Conservation (phyloP, 2,329 filamentous ascomycete species). For the Rhytidhysteron rufulum region DNA sequence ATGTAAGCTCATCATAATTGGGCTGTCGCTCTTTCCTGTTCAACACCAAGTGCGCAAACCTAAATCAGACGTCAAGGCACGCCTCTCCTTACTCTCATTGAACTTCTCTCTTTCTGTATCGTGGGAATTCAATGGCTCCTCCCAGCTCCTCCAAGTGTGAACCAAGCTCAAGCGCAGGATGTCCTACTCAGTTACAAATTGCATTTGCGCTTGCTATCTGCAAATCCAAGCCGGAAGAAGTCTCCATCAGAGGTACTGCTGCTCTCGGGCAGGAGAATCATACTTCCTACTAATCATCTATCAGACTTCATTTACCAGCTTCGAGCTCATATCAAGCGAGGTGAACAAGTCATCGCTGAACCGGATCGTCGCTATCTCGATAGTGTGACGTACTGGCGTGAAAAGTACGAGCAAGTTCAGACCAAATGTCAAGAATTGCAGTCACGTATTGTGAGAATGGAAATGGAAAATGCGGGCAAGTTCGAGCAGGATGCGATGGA, state of each 20-base stretch:
- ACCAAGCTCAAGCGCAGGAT: no score
- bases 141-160: neutral
- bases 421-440: slow-evolving; percentile 19
- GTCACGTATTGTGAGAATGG: slow-evolving; percentile 19
- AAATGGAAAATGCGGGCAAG: slow-evolving; percentile 22
- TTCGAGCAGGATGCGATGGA: slow-evolving; percentile 1
- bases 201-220: slow-evolving; percentile 35
- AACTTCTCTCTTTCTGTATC: no score
- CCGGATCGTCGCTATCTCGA: slow-evolving; percentile 34
- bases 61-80: no score
- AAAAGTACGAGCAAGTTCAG: slow-evolving; percentile 20
- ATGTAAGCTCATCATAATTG: no score
- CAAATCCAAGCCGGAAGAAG: slow-evolving; percentile 33
- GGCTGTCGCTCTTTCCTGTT: no score
- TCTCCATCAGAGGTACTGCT: slow-evolving; percentile 28
- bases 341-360: slow-evolving; percentile 14
- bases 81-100: no score
- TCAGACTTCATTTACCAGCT: slow-evolving; percentile 33
- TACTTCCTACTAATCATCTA: slow-evolving; percentile 2
- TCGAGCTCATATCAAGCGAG: slow-evolving; percentile 29
- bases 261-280: neutral
- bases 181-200: slow-evolving; percentile 15
- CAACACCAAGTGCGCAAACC: neutral
- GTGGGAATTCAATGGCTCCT: slow-evolving; percentile 1
- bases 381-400: slow-evolving; percentile 37